Base-by-base conservation (phyloP, 257 asterid genomes). In the Primulina eburnea region DNA sequence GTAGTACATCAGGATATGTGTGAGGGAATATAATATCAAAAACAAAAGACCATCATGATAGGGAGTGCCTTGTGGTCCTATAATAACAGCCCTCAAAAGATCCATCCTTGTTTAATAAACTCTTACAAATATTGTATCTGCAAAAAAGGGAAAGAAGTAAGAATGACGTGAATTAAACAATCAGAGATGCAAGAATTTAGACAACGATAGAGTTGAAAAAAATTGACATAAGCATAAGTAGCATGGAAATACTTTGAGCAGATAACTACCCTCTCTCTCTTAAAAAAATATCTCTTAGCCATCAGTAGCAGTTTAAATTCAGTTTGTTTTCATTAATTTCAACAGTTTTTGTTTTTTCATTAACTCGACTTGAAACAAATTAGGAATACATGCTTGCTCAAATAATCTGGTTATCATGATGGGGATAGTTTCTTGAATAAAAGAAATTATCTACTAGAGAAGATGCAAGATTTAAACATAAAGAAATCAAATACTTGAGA, bases 41-140 rank as follows among this genome's bases (percentile, higher is more conserved):
- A 64, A 82, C 85, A 84, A 84, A 68, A 82, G 82, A 32, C 89
- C 87, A 71, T 84, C 89, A 79, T 84, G 89, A 75, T 82, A 84
- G 10, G 89, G 89, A 71, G 89, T 84, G 64, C 89, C 89, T 70
- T 78, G 82, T 32, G 89, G 89, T 65, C 89, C 89, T 24, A 77
- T 72, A n/a, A 84, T 79, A 71, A 84, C 80, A 12, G 89, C 87
- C 74, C 87, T 82, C 72, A 84, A 67, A 67, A 84, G 87, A 69
- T 84, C 89, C 89, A 84, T 84, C 77, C 89, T 82, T 50, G 80
- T 38, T 79, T 84, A 87, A 60, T 63, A 82, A 38, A 80, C 89
- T 77, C 87, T 73, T 6, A 84, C 89, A 65, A 71, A 84, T 65
- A 84, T 80, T n/a, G 82, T 79, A 65, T 82, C 89, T 84, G 82